Evolutionary conservation across 2,329 filamentous ascomycete genomes (phyloP).

Genomic region (Neopestalotiopsis clavispora): DNA sequence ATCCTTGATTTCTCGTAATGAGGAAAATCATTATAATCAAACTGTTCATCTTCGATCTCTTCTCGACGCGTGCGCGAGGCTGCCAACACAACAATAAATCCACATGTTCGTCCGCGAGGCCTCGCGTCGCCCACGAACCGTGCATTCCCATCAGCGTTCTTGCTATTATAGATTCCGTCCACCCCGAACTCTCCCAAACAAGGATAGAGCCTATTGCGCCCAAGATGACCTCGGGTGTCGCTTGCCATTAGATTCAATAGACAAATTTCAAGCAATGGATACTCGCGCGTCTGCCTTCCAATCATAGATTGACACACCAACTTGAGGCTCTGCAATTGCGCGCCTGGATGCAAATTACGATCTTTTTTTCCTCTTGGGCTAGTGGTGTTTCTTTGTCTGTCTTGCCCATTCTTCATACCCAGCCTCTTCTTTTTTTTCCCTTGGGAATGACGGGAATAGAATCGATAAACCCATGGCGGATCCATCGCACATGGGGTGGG

Average conservation of each 20-base stretch:
- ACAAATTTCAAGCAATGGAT: slow-evolving; percentile 13
- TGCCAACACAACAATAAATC: not conserved
- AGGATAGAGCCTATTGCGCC: slow-evolving; percentile 8
- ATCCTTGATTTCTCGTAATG: not conserved
- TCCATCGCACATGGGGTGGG: not conserved
- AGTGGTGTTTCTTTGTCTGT: not conserved
- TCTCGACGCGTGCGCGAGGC: not conserved
- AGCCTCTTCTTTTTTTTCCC: not conserved
- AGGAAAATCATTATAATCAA: not conserved
- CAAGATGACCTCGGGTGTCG: slow-evolving; percentile 13
- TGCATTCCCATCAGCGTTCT: not conserved
- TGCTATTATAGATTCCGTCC: not conserved
- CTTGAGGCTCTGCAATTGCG: slow-evolving; percentile 18
- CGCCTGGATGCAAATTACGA: slow-evolving; percentile 18
- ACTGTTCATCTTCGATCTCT: not conserved
- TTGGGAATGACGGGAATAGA: not conserved
- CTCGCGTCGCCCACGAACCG: not conserved
- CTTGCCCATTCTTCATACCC: not conserved
- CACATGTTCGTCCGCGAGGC: slow-evolving; percentile 3
- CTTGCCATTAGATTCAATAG: slow-evolving; percentile 8
- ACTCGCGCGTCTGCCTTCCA: slow-evolving; percentile 20
- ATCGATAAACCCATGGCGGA: not conserved
- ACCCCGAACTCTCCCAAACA: not conserved
- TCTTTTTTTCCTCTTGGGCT: not conserved
- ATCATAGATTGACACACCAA: slow-evolving; percentile 21